A percentile compares a stretch with the other conserved stretches of the same genome.
These are phyloP conservation scores for Zygosaccharomyces gambellarensis DNA, from an alignment of 805 yeast species.

Conservation along the genomic window DNA sequence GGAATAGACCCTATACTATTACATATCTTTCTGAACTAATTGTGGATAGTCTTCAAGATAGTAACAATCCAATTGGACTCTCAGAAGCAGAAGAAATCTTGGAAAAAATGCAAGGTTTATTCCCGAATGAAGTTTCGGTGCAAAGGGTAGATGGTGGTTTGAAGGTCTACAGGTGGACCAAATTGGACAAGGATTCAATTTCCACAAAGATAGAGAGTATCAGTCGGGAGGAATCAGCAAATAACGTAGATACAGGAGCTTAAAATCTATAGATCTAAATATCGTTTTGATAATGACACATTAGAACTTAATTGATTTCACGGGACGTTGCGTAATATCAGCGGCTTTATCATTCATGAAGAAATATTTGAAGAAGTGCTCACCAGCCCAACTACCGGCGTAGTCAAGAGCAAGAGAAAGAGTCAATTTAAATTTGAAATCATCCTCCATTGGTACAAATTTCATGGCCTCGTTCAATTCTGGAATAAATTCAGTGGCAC, in stretches of 20 bases:
- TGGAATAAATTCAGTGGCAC: slow-evolving; percentile 91
- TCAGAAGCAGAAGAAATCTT: slow-evolving; percentile 27
- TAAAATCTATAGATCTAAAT: slow-evolving; percentile 1
- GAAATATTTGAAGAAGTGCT: slow-evolving; percentile 70
- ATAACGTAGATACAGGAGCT: slow-evolving; percentile 4
- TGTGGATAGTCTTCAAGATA: slow-evolving; percentile 31
- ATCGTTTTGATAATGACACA: neutral
- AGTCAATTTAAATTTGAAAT: slow-evolving; percentile 76
- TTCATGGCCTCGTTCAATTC: slow-evolving; percentile 89
- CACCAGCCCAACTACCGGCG: slow-evolving; percentile 70
- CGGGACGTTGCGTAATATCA: slow-evolving; percentile 60
- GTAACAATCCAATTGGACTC: slow-evolving; percentile 32
- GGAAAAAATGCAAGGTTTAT: slow-evolving; percentile 17
- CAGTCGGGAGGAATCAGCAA: neutral
- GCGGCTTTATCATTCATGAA: slow-evolving; percentile 91
- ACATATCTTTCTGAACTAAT: slow-evolving; percentile 26
- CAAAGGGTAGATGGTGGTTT: slow-evolving; percentile 27
- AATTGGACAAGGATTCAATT: slow-evolving; percentile 16
- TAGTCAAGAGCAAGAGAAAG: slow-evolving; percentile 69
- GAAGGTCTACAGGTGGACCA: slow-evolving; percentile 30
- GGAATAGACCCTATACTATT: slow-evolving; percentile 28
- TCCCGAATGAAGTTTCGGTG: slow-evolving; percentile 16
- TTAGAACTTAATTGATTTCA: slow-evolving; percentile 2
- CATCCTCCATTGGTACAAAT: slow-evolving; percentile 76
- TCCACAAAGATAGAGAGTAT: slow-evolving; percentile 6